These are phyloP conservation scores for Diversispora epigaea DNA, from an alignment of 192 early-diverging fungal genomes.

Conservation along the genomic window DNA sequence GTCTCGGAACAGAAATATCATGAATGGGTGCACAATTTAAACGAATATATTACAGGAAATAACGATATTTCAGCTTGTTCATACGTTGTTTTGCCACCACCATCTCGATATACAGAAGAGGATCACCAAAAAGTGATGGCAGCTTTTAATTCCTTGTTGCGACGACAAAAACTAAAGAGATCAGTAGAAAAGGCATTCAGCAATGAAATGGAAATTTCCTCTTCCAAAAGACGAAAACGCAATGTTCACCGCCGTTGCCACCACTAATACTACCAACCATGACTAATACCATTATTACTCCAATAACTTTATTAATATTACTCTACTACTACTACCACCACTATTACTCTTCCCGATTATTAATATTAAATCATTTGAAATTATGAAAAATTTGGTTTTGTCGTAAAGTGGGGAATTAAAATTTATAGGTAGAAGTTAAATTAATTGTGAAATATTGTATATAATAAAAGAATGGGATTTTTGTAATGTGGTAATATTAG, in stretches of 20 bases:
- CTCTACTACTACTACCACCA: too few relatives aligned
- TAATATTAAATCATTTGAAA: too few relatives aligned
- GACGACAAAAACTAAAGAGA: background rate
- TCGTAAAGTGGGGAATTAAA: too few relatives aligned
- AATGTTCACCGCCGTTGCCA: background rate
- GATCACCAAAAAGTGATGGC: background rate
- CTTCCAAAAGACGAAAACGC: constrained; percentile 10
- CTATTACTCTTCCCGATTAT: too few relatives aligned
- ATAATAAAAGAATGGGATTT: too few relatives aligned
- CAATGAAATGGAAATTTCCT: constrained; percentile 15
- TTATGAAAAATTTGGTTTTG: too few relatives aligned
- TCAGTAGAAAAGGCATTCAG: constrained; percentile 26
- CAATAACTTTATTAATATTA: too few relatives aligned
- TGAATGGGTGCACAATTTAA: constrained; percentile 52
- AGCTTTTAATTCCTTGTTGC: background rate
- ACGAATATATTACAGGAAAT: background rate
- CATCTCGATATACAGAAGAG: too few relatives aligned
- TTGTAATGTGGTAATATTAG: too few relatives aligned
- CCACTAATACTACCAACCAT: background rate
- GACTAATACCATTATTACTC: too few relatives aligned
- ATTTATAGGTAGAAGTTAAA: too few relatives aligned
- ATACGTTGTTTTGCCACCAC: background rate
- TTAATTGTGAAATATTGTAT: too few relatives aligned
- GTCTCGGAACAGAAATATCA: constrained; percentile 68
- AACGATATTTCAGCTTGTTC: background rate